These are phyloP conservation scores for Pyrus betulifolia DNA, from an alignment of 306 rosid species.

Conservation along the genomic window DNA sequence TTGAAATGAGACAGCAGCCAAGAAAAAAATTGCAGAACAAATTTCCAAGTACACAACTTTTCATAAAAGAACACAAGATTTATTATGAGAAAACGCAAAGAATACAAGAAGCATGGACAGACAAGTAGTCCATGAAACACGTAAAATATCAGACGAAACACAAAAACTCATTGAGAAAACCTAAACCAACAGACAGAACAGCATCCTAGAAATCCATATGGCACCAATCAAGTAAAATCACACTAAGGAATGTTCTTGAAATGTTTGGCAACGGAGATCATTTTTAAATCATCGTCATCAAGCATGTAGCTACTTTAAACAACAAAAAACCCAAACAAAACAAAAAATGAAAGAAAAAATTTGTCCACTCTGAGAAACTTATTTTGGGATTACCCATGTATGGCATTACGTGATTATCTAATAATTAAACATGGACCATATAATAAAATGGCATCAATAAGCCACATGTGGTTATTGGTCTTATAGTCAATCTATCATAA, in stretches of 20 bases:
- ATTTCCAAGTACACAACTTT: background rate
- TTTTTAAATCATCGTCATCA: background rate
- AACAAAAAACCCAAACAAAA: background rate
- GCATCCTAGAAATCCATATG: background rate
- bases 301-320: background rate
- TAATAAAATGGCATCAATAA: background rate
- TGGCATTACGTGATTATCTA: background rate
- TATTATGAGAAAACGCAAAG: background rate
- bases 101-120: background rate
- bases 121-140: background rate
- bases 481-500: background rate
- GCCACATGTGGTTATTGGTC: background rate
- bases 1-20: background rate
- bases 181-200: too few species aligned
- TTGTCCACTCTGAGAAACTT: background rate
- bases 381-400: background rate
- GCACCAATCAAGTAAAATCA: background rate
- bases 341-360: background rate
- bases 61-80: too few species aligned
- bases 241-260: background rate
- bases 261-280: background rate
- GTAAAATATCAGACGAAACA: background rate
- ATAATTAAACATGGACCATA: background rate
- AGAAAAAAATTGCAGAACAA: constrained; percentile 3
- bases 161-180: background rate